Base-by-base conservation (phyloP, 2,329 filamentous ascomycete genomes). In the Elsinoe australis region DNA sequence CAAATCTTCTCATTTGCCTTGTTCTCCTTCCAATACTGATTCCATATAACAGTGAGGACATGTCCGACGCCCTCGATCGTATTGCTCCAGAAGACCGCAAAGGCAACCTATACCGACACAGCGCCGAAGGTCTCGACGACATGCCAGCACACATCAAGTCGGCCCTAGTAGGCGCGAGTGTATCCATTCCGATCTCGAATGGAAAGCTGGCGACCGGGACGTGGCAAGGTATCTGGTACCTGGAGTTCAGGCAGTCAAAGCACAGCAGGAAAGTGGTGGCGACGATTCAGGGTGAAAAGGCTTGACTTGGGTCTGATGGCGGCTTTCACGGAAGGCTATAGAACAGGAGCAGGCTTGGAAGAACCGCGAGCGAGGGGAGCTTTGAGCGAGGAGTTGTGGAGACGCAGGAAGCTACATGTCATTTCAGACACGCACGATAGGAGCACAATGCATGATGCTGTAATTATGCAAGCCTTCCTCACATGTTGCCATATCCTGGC, bases 81-180 rank as follows among this genome's bases (percentile, higher is more conserved):
- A 85, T 98, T 59, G 92, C 83, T 33, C 88, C 89, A 0, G 85
- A 86, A 60, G 89, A 94, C 49, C 76, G 61, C 55, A 66, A 68
- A 56, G 64, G 65, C 7, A 74, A 78, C 6, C 65, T 96, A 36
- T 98, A 96, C 68, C 72, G 86, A 34, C 92, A 98, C 68, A 80
- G 78, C 59, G 89, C 83, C 0, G 92, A 95, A 72, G 92, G 92
- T 2, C 57, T 60, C 45, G 92, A 98, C 70, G 92, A 96, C 67
- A 95, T 96, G 87, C 92, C 92, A 79, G 89, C 88, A 51, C 92
- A 98, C 67, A 83, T 98, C 65, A 98, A 98, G 70, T 87, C 83
- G 50, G 85, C 87, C 0, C 70, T 98, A 42, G 75, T 96, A 22
- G 92, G 92, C 10, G 87, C 89, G 3, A 94, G 85, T 57, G 80